These are phyloP conservation scores for Apiospora arundinis DNA, from an alignment of 2,329 filamentous ascomycete species.

Conservation along the genomic window DNA sequence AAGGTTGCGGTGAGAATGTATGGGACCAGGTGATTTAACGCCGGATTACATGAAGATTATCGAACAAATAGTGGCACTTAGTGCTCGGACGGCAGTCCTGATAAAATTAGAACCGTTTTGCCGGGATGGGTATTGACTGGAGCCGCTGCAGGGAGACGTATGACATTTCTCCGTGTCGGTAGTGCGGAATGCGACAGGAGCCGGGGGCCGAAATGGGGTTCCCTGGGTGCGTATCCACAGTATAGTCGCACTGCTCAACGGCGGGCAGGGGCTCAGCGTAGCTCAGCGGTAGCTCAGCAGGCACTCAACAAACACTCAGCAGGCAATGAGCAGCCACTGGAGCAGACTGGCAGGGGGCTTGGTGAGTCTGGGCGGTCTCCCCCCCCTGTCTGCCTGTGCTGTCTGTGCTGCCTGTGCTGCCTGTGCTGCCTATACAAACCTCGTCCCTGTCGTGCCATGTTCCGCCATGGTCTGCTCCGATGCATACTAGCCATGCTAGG, in stretches of 20 bases:
- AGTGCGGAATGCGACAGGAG: neutral
- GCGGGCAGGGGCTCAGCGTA: neutral
- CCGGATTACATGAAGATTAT: too few relatives aligned
- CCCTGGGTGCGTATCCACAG: neutral
- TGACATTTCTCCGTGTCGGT: constrained; percentile 1
- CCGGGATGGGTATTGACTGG: neutral
- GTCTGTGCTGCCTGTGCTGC: neutral
- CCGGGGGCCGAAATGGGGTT: neutral
- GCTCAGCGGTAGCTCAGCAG: too few relatives aligned
- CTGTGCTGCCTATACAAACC: neutral
- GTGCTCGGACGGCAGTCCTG: too few relatives aligned
- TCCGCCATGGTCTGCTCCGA: too few relatives aligned
- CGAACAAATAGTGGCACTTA: too few relatives aligned
- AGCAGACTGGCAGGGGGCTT: too few relatives aligned
- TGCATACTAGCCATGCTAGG: neutral
- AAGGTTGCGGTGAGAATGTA: too few relatives aligned
- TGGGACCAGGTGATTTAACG: too few relatives aligned
- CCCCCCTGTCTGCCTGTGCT: too few relatives aligned
- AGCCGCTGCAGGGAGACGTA: neutral
- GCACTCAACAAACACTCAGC: too few relatives aligned
- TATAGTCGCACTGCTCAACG: neutral
- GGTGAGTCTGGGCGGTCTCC: too few relatives aligned
- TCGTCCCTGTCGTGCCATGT: neutral
- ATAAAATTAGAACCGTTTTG: neutral
- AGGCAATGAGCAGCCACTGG: too few relatives aligned